Conservation (phyloP, 2,329 filamentous ascomycete species). For the Hymenoscyphus salicellus region DNA sequence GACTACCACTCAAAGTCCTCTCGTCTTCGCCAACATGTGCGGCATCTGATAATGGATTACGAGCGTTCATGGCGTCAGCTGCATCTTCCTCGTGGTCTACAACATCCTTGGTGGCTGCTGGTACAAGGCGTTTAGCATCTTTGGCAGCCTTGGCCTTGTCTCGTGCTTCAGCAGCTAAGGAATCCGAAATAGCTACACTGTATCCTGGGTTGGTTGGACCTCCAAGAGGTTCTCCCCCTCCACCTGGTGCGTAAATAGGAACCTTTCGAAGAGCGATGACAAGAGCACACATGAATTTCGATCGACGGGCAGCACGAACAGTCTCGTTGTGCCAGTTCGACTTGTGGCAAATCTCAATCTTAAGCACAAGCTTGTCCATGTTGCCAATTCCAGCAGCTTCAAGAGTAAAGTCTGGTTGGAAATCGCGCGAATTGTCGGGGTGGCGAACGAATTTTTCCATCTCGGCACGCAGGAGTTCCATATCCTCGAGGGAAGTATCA, state of each 20-base stretch:
- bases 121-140: constrained; percentile 64
- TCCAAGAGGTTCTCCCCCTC: constrained; percentile 60
- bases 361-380: constrained; percentile 82
- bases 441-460: constrained; percentile 80
- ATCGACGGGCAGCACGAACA: constrained; percentile 75
- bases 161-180: constrained; percentile 62
- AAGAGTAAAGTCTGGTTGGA: constrained; percentile 78
- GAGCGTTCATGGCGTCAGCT: constrained; percentile 40
- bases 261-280: constrained; percentile 81
- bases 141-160: constrained; percentile 57
- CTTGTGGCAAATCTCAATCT: constrained; percentile 85
- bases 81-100: constrained; percentile 39
- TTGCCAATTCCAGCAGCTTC: constrained; percentile 76
- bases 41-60: constrained; percentile 24
- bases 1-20: constrained; percentile 36
- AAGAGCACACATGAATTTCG: constrained; percentile 95
- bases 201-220: constrained; percentile 75
- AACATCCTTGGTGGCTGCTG: constrained; percentile 35
- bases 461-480: constrained; percentile 79
- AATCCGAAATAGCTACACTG: constrained; percentile 71
- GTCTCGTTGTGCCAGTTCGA: constrained; percentile 87
- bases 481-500: constrained; percentile 84
- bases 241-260: constrained; percentile 79
- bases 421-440: constrained; percentile 86
- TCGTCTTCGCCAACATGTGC: constrained; percentile 16